Evolutionary conservation across 305 asterid species (phyloP).

Genomic region (Nicotiana rustica): DNA sequence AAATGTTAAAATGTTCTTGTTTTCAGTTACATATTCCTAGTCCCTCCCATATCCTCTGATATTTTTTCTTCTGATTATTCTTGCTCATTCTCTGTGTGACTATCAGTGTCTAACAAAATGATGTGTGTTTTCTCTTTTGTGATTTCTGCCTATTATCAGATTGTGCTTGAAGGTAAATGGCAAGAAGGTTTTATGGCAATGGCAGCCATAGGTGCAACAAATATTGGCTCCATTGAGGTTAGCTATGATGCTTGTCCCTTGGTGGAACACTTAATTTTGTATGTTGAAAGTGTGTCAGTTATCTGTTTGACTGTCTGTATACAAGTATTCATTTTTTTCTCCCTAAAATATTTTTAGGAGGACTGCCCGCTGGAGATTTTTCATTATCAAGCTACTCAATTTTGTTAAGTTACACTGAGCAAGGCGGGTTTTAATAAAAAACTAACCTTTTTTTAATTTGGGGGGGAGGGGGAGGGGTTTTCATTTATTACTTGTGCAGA

Average conservation of each 20-base stretch:
- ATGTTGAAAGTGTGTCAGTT: not conserved
- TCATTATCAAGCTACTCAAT: not conserved
- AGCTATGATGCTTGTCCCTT: not conserved
- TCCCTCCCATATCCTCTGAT: not conserved
- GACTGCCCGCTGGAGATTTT: conserved; percentile 18
- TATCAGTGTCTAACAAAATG: not conserved
- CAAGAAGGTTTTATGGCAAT: conserved; percentile 91
- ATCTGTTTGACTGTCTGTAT: not conserved
- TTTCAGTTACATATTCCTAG: not conserved
- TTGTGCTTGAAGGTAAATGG: conserved; percentile 97
- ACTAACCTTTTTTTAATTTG: too few relatives aligned
- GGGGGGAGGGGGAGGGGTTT: too few relatives aligned
- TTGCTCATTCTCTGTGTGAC: not conserved
- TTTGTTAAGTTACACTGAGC: not conserved
- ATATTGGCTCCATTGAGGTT: conserved; percentile 95
- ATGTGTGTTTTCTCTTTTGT: not conserved
- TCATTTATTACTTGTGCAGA: not conserved
- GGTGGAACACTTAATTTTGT: not conserved
- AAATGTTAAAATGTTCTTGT: not conserved
- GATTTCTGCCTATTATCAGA: conserved; percentile 54
- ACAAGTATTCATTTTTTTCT: not conserved
- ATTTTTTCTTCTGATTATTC: not conserved
- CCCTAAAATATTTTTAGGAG: conserved; percentile 25
- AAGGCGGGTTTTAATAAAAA: not conserved
- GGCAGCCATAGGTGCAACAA: conserved; percentile 99